Base-by-base conservation (phyloP, 305 asterid species). In the Euphrasia arctica region DNA sequence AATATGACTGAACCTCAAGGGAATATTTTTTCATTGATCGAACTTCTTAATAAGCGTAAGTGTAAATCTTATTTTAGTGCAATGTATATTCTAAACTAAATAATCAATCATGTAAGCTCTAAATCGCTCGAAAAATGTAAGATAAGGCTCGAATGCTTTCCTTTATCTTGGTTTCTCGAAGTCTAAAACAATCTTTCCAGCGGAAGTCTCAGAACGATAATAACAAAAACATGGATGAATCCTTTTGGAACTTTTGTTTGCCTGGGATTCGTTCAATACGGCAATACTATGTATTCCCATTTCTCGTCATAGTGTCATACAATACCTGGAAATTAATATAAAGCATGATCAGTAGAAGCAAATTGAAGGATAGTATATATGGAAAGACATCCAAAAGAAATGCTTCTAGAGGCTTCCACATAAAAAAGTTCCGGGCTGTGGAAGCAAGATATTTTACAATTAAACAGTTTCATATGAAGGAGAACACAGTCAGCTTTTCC, bases 231-330 rank as follows among this genome's bases (percentile, higher is more conserved):
- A 0, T 25, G 27, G 27, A 25, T 25, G 27, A 25, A 25, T 25
- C 98, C 97, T 92, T 80, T 72, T 83, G 51, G 97, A 78, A 74
- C 94, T 88, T 84, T 93, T 93, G 65, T 90, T 93, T 69, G 97
- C 97, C 77, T 93, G 97, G 69, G 99, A 97, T 83, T 93, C 99
- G 80, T 93, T 97, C 82, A 93, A 78, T 25, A 25, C 27, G 27
- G 27, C 27, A 25, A 25, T 74, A 93, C 96, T 97, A 93, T 88
- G 77, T 90, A 93, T 77, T 93, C 95, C 99, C 99, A 93, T 78
- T 90, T 93, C 57, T 93, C 97, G 27, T 25, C 27, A 25, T 25
- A 25, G 27, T 25, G 27, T 25, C 1, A 25, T 25, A 25, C 27
- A 25, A 25, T 25, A 25, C 93, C 99, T 93, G 79, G 60, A 75